Evolutionary conservation across 768 basidiomycete genomes (phyloP), one percentile per base, ranked within the genome.

Genomic region (Lactarius tabidus): DNA sequence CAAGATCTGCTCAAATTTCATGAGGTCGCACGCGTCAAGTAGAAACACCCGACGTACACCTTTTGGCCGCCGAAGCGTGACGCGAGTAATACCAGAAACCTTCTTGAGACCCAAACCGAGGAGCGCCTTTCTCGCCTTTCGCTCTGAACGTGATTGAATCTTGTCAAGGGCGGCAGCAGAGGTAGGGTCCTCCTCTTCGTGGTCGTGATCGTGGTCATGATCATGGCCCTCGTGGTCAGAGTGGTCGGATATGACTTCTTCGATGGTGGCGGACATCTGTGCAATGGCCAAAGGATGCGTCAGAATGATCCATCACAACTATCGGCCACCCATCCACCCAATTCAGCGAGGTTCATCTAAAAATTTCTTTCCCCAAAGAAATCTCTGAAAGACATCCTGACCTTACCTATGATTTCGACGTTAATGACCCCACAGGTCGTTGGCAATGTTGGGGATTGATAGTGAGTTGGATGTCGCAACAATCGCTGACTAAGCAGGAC

Each of bases 111-210:
- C 97, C 71, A 98, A 82, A 70, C 88, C 81, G 69, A 95, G 83
- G 60, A 98, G 85, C 18, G 95, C 94, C 79, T 98, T 97, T 75
- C 95, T 85, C 59, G 95, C 94, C 77, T 96, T 97, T 72, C 95
- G 89, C 79, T 98, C 95, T 41, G 94, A 88, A 69, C 93, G 89
- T 60, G 93, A 95, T 79, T 95, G 92, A 70, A 95, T 90, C 79
- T 97, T 96, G 71, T 95, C 91, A 67, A 93, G 86, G 65, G 89
- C 89, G 53, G 91, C 88, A 66, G 86, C 84, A 55, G 90, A 91
- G 63, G 89, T 90, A 57, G 91, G 92, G 71, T 93, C 92, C 75
- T 92, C 90, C 67, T 92, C 89, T 58, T 82, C 77, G 59, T 82
- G 79, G 17, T 83, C 80, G 70, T 85, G 83, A 69, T 84, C 79